Conservation (phyloP, 2,329 filamentous ascomycete species). For the Furcasterigmium sp. region DNA sequence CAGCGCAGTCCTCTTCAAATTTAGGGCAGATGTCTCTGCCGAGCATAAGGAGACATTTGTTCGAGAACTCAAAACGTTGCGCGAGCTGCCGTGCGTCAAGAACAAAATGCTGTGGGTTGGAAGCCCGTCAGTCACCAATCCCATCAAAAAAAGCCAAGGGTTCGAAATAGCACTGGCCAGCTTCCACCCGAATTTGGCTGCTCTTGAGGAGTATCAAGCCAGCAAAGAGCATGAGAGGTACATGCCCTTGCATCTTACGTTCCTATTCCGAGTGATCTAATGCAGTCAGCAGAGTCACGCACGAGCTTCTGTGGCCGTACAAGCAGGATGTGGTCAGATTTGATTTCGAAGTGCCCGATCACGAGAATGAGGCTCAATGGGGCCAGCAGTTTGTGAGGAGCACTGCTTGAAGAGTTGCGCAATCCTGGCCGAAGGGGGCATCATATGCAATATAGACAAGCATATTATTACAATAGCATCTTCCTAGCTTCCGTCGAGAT, state of each 20-base stretch:
- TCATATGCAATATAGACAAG: no score
- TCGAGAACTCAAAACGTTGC: slow-evolving; percentile 41
- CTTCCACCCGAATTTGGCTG: slow-evolving; percentile 39
- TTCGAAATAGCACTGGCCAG: slow-evolving; percentile 46
- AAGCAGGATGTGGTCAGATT: slow-evolving; percentile 48
- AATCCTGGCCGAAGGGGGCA: no score
- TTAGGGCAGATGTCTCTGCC: slow-evolving; percentile 31
- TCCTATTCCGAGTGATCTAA: no score
- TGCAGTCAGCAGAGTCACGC: slow-evolving; percentile 39
- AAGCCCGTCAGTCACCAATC: slow-evolving; percentile 45
- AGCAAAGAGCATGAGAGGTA: slow-evolving; percentile 46
- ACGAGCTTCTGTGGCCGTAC: slow-evolving; percentile 44
- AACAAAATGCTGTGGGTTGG: slow-evolving; percentile 43
- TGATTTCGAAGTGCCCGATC: slow-evolving; percentile 42
- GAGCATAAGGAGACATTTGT: slow-evolving; percentile 39
- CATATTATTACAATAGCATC: no score
- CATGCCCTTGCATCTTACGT: no score
- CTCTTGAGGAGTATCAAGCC: slow-evolving; percentile 45
- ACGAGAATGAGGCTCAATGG: background rate
- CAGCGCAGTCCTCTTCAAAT: slow-evolving; percentile 42
- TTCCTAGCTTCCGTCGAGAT: no score
- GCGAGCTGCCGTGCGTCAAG: slow-evolving; percentile 40
- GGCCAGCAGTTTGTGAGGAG: no score
- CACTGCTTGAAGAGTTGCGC: no score
- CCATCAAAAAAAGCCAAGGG: slow-evolving; percentile 46